Evolutionary conservation across 441 rosid genomes (phyloP).

Genomic region (Jatropha podagrica): DNA sequence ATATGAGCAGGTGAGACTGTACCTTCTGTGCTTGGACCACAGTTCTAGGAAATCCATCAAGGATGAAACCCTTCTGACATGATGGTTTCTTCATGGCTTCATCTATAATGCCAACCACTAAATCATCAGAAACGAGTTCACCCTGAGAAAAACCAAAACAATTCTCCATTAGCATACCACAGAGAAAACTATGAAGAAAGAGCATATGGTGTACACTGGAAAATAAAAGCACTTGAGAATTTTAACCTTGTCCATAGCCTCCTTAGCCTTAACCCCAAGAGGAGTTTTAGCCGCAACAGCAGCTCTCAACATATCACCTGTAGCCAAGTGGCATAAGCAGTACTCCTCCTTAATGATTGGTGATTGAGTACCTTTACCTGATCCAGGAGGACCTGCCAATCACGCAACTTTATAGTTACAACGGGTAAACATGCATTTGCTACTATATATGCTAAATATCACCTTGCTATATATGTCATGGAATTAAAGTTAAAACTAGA

Average conservation of each 20-base stretch:
- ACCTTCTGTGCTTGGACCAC: constrained; percentile 94
- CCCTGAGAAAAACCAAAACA: constrained; percentile 49
- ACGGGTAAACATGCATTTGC: not conserved
- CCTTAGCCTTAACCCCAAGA: constrained; percentile 93
- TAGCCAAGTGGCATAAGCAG: constrained; percentile 95
- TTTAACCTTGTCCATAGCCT: constrained; percentile 89
- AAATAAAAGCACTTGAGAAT: not conserved
- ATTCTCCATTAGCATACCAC: constrained; percentile 15
- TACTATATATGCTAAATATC: not conserved
- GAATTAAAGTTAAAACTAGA: not conserved
- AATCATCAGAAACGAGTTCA: constrained; percentile 92
- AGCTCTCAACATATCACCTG: constrained; percentile 98
- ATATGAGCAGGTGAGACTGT: not conserved
- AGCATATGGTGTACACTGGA: not conserved
- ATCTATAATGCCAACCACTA: constrained; percentile 91
- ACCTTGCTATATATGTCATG: not conserved
- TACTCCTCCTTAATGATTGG: constrained; percentile 87
- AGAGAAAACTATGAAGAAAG: constrained; percentile 13
- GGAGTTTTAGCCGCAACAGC: constrained; percentile 96
- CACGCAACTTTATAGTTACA: constrained; percentile 18
- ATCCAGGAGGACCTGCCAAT: constrained; percentile 92
- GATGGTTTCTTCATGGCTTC: constrained; percentile 94
- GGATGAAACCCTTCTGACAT: constrained; percentile 94
- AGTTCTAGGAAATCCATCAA: constrained; percentile 96
- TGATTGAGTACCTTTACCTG: constrained; percentile 97